Conservation (phyloP, 2,329 filamentous ascomycete species). For the Hirsutella rhossiliensis region DNA sequence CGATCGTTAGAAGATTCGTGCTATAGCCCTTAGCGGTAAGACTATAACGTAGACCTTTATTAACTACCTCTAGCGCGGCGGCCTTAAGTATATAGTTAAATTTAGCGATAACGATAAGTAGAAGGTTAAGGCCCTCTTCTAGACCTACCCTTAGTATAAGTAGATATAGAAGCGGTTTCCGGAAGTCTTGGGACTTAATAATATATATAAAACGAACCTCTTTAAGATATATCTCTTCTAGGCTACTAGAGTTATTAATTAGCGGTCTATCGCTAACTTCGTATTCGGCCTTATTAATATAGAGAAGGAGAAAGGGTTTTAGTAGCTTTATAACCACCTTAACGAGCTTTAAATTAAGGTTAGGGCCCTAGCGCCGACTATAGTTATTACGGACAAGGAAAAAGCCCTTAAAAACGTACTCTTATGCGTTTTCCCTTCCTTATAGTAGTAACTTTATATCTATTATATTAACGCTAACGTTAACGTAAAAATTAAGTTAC, state of each 20-base stretch:
- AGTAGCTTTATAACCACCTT: not conserved
- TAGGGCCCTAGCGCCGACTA: not conserved
- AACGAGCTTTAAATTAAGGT: not conserved
- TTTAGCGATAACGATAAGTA: not conserved
- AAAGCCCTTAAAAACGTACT: not conserved
- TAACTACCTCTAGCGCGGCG: not conserved
- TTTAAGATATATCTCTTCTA: not conserved
- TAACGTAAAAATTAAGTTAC: not conserved
- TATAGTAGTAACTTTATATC: not conserved
- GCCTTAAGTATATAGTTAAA: not conserved
- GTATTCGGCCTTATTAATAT: not conserved
- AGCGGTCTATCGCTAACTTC: not conserved
- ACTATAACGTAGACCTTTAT: not conserved
- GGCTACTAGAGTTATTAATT: not conserved
- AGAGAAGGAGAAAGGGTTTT: not conserved
- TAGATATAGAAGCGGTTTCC: not conserved
- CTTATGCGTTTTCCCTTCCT: not conserved
- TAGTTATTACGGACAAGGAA: not conserved
- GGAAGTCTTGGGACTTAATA: not conserved
- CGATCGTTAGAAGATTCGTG: not conserved
- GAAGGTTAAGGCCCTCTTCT: not conserved
- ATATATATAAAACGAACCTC: not conserved
- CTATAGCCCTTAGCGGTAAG: not conserved
- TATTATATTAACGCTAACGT: not conserved
- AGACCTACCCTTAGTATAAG: not conserved